Evolutionary conservation across 441 rosid genomes (phyloP), one percentile per base, ranked within the genome.

Genomic region (Syzygium syzygioides): DNA sequence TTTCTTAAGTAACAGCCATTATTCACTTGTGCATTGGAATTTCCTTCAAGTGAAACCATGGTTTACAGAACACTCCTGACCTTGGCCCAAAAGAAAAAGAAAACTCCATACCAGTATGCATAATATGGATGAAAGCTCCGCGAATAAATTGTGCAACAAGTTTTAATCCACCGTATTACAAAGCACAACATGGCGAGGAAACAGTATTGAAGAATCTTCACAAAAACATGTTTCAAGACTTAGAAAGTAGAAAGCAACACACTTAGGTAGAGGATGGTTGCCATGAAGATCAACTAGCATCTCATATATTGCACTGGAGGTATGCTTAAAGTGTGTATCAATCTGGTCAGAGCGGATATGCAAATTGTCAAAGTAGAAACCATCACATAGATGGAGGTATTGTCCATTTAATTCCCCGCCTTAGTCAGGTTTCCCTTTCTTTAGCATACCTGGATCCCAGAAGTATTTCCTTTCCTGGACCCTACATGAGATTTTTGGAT

Each of bases 361-460:
- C 56, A 54, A 85, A 32, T 85, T 19, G n/a, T 54, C 59, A 37
- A 54, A 53, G 48, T 11, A 85, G 37, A 37, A 56, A 85, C 56
- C 48, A 53, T 3, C 59, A 10, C 23, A n/a, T 34, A 34, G 62
- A 30, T 53, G 28, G 52, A 56, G 52, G n/a, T 54, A 15, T 85
- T 85, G 15, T 50, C 60, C 86, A n/a, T 54, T 85, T 54, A 30
- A 50, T 52, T 41, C 60, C 68, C 83, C 0, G 13, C n/a, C 9
- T 55, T 48, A 60, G 28, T 80, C 53, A 52, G 57, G 14, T 11
- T 32, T 23, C 87, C 48, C 57, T 85, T 23, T 56, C 57, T 76
- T 54, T 79, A 66, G 68, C 91, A 87, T 93, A 96, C 99, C 99
- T 95, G 97, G 90, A 92, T 90, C 90, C 91, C 94, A 45, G 93